These are phyloP conservation scores for Aspergillus nanangensis DNA, from an alignment of 495 filamentous ascomycete species.

Conservation along the genomic window DNA sequence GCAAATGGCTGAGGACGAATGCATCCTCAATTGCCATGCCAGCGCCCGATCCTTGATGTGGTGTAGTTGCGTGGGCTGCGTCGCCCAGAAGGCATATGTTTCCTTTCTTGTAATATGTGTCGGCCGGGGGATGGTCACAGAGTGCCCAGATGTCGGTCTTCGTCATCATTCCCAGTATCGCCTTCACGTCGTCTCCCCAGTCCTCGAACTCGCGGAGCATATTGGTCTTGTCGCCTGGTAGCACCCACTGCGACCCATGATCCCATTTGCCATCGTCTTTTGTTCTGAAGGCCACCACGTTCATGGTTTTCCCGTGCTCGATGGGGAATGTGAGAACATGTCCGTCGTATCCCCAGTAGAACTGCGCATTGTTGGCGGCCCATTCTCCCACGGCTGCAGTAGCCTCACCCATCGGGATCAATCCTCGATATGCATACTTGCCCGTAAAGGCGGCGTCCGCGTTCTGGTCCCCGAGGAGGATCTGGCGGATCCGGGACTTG, in stretches of 20 bases:
- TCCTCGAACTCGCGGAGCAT: slow-evolving; percentile 49
- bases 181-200: slow-evolving; percentile 47
- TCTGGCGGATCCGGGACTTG: slow-evolving; percentile 42
- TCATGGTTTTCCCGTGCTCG: slow-evolving; percentile 57
- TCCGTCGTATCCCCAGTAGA: slow-evolving; percentile 54
- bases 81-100: slow-evolving; percentile 60
- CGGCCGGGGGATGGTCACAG: slow-evolving; percentile 54
- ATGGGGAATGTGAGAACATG: slow-evolving; percentile 66
- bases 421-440: slow-evolving; percentile 54
- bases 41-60: slow-evolving; percentile 65
- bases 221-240: slow-evolving; percentile 49
- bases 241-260: slow-evolving; percentile 53
- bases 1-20: slow-evolving; percentile 51
- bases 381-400: slow-evolving; percentile 48
- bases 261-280: slow-evolving; percentile 46
- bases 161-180: slow-evolving; percentile 43
- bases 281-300: slow-evolving; percentile 48
- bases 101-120: slow-evolving; percentile 50
- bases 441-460: slow-evolving; percentile 39
- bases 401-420: slow-evolving; percentile 58
- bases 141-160: slow-evolving; percentile 58
- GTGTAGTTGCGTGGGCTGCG: slow-evolving; percentile 66
- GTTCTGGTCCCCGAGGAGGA: slow-evolving; percentile 36
- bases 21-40: slow-evolving; percentile 69
- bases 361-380: slow-evolving; percentile 43